Conservation (phyloP, 805 yeast genomes). For the Saccharomycopsis sp. region DNA sequence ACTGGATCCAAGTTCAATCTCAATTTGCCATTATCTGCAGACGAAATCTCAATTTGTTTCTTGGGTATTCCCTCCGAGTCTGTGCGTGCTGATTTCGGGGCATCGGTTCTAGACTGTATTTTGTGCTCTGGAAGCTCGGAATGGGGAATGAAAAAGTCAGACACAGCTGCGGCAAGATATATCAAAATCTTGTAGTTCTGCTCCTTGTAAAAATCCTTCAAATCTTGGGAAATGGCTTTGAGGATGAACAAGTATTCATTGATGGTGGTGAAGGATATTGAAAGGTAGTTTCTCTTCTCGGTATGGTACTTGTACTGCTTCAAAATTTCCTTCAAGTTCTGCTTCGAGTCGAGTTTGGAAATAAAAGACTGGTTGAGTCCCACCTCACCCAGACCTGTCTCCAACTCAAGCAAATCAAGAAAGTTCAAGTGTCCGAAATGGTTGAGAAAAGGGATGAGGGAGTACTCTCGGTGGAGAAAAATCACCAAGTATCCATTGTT, state of each 20-base stretch:
- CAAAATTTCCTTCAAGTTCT: conserved; percentile 4
- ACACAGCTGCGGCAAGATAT: conserved; percentile 94
- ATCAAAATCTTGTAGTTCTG: conserved; percentile 54
- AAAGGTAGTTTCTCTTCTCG: conserved; percentile 43
- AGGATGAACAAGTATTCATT: conserved; percentile 87
- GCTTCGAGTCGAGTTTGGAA: conserved; percentile 3
- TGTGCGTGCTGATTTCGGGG: neutral
- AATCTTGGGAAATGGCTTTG: conserved; percentile 49
- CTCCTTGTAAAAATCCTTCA: conserved; percentile 34
- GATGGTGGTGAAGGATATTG: conserved; percentile 88
- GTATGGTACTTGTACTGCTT: conserved; percentile 34
- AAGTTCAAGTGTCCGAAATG: conserved; percentile 81
- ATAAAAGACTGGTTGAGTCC: neutral
- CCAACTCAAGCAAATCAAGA: conserved; percentile 46
- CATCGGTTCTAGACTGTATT: conserved; percentile 43
- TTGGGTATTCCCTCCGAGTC: too few relatives aligned
- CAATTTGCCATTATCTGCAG: conserved; percentile 47
- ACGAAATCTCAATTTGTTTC: conserved; percentile 12
- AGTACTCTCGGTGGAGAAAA: conserved; percentile 85
- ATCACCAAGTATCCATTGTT: conserved; percentile 86
- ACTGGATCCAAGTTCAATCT: conserved; percentile 88
- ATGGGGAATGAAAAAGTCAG: conserved; percentile 88
- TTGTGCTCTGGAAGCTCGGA: conserved; percentile 87
- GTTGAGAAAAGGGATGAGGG: conserved; percentile 86
- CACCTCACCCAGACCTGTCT: neutral